Evolutionary conservation across 2,329 filamentous ascomycete genomes (phyloP).

Genomic region (Akanthomyces dipterigenus): DNA sequence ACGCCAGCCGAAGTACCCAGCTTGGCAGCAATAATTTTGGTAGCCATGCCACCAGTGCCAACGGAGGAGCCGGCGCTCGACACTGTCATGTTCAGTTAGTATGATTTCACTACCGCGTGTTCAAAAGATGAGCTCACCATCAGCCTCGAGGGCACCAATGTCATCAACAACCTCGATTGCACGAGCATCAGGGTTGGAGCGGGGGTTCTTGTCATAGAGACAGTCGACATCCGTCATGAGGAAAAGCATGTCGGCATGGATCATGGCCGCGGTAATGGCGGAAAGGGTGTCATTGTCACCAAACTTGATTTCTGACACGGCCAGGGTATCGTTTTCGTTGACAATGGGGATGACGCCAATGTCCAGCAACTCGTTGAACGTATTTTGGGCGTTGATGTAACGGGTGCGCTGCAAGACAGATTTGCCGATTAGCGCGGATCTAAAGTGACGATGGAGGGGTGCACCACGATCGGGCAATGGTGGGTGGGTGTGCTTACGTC

Average conservation of each 20-base stretch:
- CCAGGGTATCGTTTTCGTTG: slow-evolving; percentile 96
- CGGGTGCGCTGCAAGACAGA: slow-evolving; percentile 61
- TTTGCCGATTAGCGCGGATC: slow-evolving; percentile 7
- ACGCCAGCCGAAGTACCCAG: slow-evolving; percentile 91
- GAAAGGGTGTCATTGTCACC: slow-evolving; percentile 97
- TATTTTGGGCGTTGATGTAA: slow-evolving; percentile 96
- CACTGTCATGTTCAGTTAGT: slow-evolving; percentile 41
- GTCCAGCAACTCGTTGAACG: slow-evolving; percentile 78
- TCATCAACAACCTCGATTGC: slow-evolving; percentile 91
- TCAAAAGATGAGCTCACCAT: slow-evolving; percentile 44
- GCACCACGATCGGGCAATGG: neutral
- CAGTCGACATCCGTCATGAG: slow-evolving; percentile 99
- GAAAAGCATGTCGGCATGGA: slow-evolving; percentile 93
- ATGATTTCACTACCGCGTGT: neutral
- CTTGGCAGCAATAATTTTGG: slow-evolving; percentile 89
- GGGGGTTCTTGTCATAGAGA: slow-evolving; percentile 91
- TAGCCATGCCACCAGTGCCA: slow-evolving; percentile 94
- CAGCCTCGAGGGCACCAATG: slow-evolving; percentile 72
- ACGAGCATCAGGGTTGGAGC: slow-evolving; percentile 74
- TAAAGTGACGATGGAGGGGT: slow-evolving; percentile 6
- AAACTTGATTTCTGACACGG: slow-evolving; percentile 98
- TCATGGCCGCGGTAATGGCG: slow-evolving; percentile 94
- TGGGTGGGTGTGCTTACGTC: slow-evolving; percentile 52
- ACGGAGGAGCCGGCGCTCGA: slow-evolving; percentile 82
- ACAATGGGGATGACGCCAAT: slow-evolving; percentile 98